These are phyloP conservation scores for Saccharomyces hybrid DNA, from an alignment of 1,139 yeast species.

Conservation along the genomic window DNA sequence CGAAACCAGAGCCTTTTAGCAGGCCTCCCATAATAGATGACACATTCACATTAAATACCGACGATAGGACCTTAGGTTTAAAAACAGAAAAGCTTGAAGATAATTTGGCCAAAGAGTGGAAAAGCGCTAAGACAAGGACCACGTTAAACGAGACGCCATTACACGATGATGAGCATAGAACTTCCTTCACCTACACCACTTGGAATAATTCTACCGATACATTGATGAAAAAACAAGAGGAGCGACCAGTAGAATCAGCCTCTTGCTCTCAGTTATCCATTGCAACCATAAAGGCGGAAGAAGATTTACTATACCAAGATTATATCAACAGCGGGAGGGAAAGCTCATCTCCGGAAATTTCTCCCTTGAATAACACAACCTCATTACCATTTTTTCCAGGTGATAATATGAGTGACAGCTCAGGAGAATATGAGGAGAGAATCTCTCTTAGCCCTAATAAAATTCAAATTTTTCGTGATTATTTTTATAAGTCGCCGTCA, in stretches of 20 bases:
- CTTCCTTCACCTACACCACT: neutral
- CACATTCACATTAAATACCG: neutral
- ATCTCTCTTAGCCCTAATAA: neutral
- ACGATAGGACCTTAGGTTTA: neutral
- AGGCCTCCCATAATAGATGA: neutral
- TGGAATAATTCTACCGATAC: neutral
- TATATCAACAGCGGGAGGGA: neutral
- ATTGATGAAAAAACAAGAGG: neutral
- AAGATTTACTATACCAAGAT: neutral
- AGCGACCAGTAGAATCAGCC: neutral
- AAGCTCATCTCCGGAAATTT: neutral
- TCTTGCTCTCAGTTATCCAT: neutral
- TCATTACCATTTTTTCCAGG: neutral
- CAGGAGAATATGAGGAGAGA: neutral
- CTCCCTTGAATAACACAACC: neutral
- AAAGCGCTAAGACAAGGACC: neutral
- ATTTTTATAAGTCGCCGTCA: neutral
- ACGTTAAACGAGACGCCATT: neutral
- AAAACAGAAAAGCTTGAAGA: neutral
- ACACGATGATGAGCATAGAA: neutral
- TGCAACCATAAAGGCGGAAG: neutral
- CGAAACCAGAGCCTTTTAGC: neutral
- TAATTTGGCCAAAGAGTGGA: neutral
- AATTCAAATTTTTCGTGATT: neutral
- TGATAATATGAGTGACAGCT: neutral